phyloP scores from a whole-genome alignment of 352 stramenopile genomes.

The Phytophthora rubi region DNA sequence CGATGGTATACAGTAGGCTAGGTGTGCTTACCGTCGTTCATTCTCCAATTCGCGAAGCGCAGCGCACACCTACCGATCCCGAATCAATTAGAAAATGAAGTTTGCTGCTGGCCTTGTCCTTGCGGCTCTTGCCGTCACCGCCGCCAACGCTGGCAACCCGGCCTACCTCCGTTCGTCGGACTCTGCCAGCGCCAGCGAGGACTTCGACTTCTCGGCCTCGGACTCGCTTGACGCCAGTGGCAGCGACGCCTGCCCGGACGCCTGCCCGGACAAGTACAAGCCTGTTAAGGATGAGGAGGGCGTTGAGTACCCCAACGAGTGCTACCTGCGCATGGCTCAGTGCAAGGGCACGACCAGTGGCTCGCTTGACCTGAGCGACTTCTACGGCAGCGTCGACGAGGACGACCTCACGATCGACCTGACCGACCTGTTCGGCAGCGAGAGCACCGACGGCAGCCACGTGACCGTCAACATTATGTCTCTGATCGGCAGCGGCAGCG shows the following conservation, averaged over 20 bases:
- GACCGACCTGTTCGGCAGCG: slow-evolving; percentile 29
- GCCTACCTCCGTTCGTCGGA: slow-evolving; percentile 18
- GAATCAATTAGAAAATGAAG: slow-evolving; percentile 38
- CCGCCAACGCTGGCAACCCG: slow-evolving; percentile 23
- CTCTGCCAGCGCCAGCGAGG: slow-evolving; percentile 8
- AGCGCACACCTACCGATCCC: slow-evolving; percentile 10
- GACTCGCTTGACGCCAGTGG: slow-evolving; percentile 20
- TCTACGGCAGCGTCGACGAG: slow-evolving; percentile 24
- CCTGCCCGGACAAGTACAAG: slow-evolving; percentile 37
- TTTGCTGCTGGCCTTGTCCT: slow-evolving; percentile 28
- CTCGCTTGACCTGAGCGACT: slow-evolving; percentile 9
- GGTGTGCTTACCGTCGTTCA: slow-evolving; percentile 18
- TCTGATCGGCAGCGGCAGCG: slow-evolving; percentile 31
- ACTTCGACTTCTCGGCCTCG: slow-evolving; percentile 18
- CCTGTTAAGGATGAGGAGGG: slow-evolving; percentile 34
- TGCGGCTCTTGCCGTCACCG: slow-evolving; percentile 29
- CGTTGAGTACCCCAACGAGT: slow-evolving; percentile 38
- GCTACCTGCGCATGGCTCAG: slow-evolving; percentile 30
- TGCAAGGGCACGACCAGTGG: slow-evolving; percentile 25
- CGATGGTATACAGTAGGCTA: background rate
- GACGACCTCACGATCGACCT: slow-evolving; percentile 31
- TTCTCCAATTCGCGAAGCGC: slow-evolving; percentile 37
- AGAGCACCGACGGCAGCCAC: slow-evolving; percentile 18
- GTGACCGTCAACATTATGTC: slow-evolving; percentile 28
- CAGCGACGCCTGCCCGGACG: slow-evolving; percentile 23